phyloP scores from a whole-genome alignment of 2,329 filamentous ascomycete genomes.

The Lasiodiplodia sp. region DNA sequence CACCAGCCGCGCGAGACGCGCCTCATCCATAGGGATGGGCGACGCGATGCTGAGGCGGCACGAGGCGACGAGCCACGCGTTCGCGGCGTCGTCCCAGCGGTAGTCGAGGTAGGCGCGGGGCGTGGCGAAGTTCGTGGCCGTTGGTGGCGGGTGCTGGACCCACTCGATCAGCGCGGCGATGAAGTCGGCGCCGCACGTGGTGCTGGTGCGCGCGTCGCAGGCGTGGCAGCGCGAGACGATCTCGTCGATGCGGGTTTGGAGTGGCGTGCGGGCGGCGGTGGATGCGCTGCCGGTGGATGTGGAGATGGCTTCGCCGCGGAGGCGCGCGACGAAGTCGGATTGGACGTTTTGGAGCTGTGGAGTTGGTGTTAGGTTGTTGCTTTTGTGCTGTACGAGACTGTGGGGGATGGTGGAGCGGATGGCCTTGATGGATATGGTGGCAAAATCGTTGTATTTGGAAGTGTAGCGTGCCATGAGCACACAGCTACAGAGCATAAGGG shows the following conservation, averaged over 20 bases:
- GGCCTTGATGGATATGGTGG: too few relatives aligned
- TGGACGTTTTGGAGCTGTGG: constrained; percentile 18
- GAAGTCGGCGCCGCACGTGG: constrained; percentile 1
- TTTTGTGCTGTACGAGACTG: too few relatives aligned
- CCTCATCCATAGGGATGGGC: background rate
- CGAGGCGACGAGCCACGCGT: background rate
- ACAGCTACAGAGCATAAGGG: too few relatives aligned
- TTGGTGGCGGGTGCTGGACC: background rate
- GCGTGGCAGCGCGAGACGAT: background rate
- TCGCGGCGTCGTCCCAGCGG: constrained; percentile 15
- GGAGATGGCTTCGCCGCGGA: background rate
- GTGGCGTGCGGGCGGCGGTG: background rate
- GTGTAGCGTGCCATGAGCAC: too few relatives aligned
- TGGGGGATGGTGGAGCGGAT: too few relatives aligned
- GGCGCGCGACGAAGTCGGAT: constrained; percentile 16
- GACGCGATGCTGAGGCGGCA: constrained; percentile 8
- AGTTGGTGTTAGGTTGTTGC: background rate
- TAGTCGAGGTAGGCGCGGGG: constrained; percentile 19
- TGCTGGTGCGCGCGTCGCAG: background rate
- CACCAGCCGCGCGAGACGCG: background rate
- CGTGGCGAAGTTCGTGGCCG: background rate
- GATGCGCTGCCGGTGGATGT: background rate
- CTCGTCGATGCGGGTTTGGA: constrained; percentile 12
- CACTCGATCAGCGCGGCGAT: background rate
- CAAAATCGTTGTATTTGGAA: too few relatives aligned